These are phyloP conservation scores for Pilobolus umbonatus DNA, from an alignment of 192 early-diverging fungal species.

Conservation along the genomic window DNA sequence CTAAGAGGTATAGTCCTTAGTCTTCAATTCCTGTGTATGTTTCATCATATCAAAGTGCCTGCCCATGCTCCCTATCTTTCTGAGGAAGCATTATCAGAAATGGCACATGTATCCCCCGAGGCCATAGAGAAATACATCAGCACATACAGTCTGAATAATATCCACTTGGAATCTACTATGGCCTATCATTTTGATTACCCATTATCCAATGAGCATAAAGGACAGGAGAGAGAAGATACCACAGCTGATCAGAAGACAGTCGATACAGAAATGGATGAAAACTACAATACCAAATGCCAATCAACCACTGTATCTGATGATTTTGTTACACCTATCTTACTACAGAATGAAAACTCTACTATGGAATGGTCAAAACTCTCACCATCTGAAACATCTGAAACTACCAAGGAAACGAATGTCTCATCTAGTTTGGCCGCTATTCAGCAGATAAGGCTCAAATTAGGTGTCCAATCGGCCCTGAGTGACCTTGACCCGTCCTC, in stretches of 20 bases:
- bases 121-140: constrained; percentile 24
- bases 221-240: background rate
- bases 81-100: constrained; percentile 6
- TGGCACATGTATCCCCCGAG: constrained; percentile 18
- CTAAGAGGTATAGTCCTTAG: constrained; percentile 41
- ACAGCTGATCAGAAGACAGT: background rate
- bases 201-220: background rate
- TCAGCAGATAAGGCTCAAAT: constrained; percentile 21
- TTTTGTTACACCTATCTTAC: too few species aligned
- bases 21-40: constrained; percentile 36
- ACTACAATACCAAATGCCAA: too few species aligned
- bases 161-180: constrained; percentile 14
- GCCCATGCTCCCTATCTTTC: constrained; percentile 23
- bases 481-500: constrained; percentile 7
- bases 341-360: too few species aligned
- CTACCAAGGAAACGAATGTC: too few species aligned
- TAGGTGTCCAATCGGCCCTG: constrained; percentile 17
- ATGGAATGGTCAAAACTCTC: too few species aligned
- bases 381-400: too few species aligned
- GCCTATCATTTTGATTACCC: background rate
- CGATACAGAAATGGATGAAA: too few species aligned
- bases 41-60: constrained; percentile 20
- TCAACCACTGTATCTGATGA: too few species aligned
- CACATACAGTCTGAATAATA: constrained; percentile 22
- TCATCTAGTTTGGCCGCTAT: constrained; percentile 18